phyloP scores from a whole-genome alignment of 441 rosid genomes.

The Arabidopsis hybrid region DNA sequence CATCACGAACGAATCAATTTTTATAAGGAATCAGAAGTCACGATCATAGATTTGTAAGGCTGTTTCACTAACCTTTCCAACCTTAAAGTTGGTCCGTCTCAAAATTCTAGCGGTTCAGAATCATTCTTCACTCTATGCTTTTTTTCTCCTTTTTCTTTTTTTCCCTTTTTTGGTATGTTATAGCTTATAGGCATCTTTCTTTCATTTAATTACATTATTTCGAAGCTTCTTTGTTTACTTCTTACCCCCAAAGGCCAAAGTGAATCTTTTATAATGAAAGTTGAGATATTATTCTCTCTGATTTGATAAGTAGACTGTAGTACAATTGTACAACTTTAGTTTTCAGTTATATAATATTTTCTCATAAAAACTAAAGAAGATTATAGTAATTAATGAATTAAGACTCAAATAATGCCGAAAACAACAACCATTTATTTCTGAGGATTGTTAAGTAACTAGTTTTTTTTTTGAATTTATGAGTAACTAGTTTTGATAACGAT shows the following conservation, averaged over 20 bases:
- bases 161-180: constrained; percentile 11
- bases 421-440: not conserved
- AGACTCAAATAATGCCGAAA: constrained; percentile 4
- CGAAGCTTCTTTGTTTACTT: constrained; percentile 30
- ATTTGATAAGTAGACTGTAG: constrained; percentile 15
- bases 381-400: not conserved
- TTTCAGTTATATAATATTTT: not conserved
- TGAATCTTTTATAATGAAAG: constrained; percentile 36
- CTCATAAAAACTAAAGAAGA: constrained; percentile 7
- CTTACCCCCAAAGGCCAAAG: constrained; percentile 16
- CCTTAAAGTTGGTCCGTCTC: constrained; percentile 36
- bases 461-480: too few relatives aligned
- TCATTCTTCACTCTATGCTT: constrained; percentile 14
- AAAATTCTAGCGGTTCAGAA: constrained; percentile 40
- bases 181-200: constrained; percentile 4
- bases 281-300: constrained; percentile 40
- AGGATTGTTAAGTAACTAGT: too few relatives aligned
- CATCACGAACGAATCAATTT: constrained; percentile 10
- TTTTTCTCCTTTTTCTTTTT: constrained; percentile 2
- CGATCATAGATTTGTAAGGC: constrained; percentile 31
- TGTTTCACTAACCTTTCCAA: constrained; percentile 29
- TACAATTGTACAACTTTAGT: not conserved
- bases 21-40: constrained; percentile 39
- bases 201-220: constrained; percentile 15
- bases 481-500: not conserved